Percentiles rank a stretch among this genome's conserved stretches.
Conservation (phyloP, 2,329 filamentous ascomycete species). For the Fusarium guadeloupense region DNA sequence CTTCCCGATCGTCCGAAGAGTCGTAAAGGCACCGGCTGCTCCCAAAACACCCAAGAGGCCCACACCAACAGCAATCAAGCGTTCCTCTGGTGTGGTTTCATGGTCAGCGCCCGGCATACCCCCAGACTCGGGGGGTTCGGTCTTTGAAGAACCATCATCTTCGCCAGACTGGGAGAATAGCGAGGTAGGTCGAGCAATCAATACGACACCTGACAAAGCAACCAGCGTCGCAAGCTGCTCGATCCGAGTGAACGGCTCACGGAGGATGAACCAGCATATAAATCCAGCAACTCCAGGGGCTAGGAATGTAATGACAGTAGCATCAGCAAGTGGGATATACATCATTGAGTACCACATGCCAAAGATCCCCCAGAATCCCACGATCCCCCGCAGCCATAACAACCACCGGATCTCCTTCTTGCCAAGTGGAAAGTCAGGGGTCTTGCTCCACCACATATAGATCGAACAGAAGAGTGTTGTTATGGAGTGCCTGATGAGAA, state of each 20-base stretch:
- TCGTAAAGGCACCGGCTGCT: conserved; percentile 76
- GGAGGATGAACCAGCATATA: conserved; percentile 76
- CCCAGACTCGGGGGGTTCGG: conserved; percentile 22
- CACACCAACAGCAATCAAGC: conserved; percentile 74
- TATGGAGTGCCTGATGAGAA: conserved; percentile 81
- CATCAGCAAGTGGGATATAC: conserved; percentile 86
- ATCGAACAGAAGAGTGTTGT: conserved; percentile 72
- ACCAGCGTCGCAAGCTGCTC: conserved; percentile 81
- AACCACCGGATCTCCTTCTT: conserved; percentile 71
- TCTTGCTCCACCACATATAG: conserved; percentile 78
- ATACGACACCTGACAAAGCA: conserved; percentile 80
- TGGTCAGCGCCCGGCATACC: conserved; percentile 47
- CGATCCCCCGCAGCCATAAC: conserved; percentile 72
- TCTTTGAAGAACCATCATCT: conserved; percentile 30
- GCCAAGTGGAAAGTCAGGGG: conserved; percentile 77
- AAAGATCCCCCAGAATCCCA: conserved; percentile 81
- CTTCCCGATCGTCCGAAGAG: conserved; percentile 81
- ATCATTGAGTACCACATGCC: conserved; percentile 74
- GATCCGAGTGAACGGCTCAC: conserved; percentile 79
- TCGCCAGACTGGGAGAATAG: conserved; percentile 54
- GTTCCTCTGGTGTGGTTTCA: conserved; percentile 66
- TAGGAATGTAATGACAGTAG: conserved; percentile 89
- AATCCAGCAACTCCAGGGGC: conserved; percentile 82
- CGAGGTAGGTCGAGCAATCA: conserved; percentile 79
- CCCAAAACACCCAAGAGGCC: conserved; percentile 83